A percentile compares a stretch with the other conserved stretches of the same genome.
Evolutionary conservation across 2,329 filamentous ascomycete species (phyloP).

Genomic region (Botryotinia globosa): DNA sequence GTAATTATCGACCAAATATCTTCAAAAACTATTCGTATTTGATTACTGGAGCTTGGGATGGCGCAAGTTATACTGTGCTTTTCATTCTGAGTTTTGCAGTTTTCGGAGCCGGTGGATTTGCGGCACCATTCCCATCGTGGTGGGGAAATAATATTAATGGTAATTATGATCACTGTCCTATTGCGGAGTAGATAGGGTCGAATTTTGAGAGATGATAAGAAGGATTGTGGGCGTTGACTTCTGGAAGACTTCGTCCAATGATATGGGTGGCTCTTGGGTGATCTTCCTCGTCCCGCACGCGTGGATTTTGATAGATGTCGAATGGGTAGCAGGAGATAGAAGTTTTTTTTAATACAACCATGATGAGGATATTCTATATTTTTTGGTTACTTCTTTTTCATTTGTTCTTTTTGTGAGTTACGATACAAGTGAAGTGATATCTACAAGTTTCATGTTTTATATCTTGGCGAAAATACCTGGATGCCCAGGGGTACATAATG

Average conservation of each 20-base stretch:
- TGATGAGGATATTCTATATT: not conserved
- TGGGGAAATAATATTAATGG: constrained; percentile 28
- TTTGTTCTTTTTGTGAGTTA: not conserved
- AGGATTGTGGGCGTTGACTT: not conserved
- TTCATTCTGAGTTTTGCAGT: constrained; percentile 46
- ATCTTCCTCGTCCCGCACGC: not conserved
- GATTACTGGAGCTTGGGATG: constrained; percentile 42
- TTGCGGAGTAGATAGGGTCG: not conserved
- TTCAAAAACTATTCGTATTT: constrained; percentile 46
- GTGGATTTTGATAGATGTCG: not conserved
- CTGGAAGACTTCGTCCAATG: not conserved
- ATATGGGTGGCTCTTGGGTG: not conserved
- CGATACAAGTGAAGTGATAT: not conserved
- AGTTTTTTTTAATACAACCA: not conserved
- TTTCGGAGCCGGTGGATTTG: constrained; percentile 44
- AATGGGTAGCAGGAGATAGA: not conserved
- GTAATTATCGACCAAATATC: constrained; percentile 39
- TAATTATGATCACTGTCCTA: constrained; percentile 34
- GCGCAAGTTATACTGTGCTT: constrained; percentile 42
- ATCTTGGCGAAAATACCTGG: not conserved
- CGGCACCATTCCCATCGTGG: constrained; percentile 36
- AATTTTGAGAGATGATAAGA: too few species aligned
- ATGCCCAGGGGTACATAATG: not conserved
- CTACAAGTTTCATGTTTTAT: not conserved
- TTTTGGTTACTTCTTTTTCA: not conserved